Percentiles rank a stretch among this genome's conserved stretches.
phyloP scores from a whole-genome alignment of 345 rosid species.

The Eutrema japonicum region DNA sequence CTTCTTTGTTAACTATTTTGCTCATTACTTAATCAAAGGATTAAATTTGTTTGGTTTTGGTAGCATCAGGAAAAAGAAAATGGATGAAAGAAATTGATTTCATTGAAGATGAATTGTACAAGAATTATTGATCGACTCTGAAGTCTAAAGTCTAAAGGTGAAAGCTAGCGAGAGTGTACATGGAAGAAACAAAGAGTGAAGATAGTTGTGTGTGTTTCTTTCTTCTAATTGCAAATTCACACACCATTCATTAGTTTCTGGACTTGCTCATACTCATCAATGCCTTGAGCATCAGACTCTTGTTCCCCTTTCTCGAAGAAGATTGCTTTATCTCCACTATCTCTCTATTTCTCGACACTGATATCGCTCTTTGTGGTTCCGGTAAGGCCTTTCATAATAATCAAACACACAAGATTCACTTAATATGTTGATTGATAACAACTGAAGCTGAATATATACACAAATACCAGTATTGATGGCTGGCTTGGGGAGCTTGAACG shows the following conservation, averaged over 20 bases:
- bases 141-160: background rate
- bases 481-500: constrained; percentile 60
- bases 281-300: constrained; percentile 56
- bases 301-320: constrained; percentile 42
- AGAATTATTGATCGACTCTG: background rate
- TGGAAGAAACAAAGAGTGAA: background rate
- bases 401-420: background rate
- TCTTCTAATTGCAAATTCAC: constrained; percentile 6
- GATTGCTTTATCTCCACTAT: constrained; percentile 58
- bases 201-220: background rate
- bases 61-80: background rate
- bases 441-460: background rate
- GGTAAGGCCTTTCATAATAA: constrained; percentile 33
- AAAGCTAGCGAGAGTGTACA: constrained; percentile 10
- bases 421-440: constrained; percentile 47
- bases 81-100: background rate
- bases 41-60: background rate
- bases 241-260: constrained; percentile 37
- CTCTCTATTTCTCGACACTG: constrained; percentile 48
- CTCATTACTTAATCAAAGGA: no score
- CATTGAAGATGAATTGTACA: constrained; percentile 4
- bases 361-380: constrained; percentile 55
- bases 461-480: constrained; percentile 46
- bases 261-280: constrained; percentile 69
- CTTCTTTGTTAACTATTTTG: background rate